These are phyloP conservation scores for Liriodendron chinense DNA, from an alignment of 164 flowering plant genomes.

Conservation along the genomic window DNA sequence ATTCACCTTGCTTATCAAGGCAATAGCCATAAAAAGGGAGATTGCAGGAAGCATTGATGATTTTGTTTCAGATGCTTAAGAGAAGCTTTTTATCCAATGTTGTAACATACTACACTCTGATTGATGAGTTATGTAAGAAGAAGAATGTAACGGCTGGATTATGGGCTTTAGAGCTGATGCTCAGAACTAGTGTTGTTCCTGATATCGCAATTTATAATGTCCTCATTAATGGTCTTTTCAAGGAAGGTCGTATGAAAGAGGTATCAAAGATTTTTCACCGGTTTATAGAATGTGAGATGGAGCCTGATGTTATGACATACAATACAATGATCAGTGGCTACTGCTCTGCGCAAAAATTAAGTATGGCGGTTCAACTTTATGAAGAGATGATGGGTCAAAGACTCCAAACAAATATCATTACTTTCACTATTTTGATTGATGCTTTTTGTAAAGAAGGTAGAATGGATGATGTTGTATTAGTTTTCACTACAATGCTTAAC, in stretches of 20 bases:
- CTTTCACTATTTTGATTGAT: constrained; percentile 40
- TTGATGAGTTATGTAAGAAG: constrained; percentile 40
- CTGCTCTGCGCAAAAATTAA: constrained; percentile 33
- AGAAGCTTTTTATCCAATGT: constrained; percentile 36
- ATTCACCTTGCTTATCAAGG: constrained; percentile 35
- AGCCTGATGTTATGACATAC: constrained; percentile 47
- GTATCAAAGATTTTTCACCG: constrained; percentile 27
- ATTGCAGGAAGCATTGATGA: constrained; percentile 24
- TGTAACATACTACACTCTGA: constrained; percentile 40
- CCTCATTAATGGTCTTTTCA: constrained; percentile 35
- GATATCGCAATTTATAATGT: constrained; percentile 48
- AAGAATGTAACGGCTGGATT: constrained; percentile 25
- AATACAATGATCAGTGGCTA: constrained; percentile 55
- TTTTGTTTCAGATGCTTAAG: constrained; percentile 49
- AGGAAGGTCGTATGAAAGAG: constrained; percentile 19
- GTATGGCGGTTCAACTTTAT: constrained; percentile 31
- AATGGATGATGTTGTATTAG: constrained; percentile 35
- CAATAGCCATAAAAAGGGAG: constrained; percentile 21
- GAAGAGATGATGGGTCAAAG: constrained; percentile 19
- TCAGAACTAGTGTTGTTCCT: constrained; percentile 27
- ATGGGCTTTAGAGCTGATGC: constrained; percentile 34
- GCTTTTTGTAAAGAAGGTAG: constrained; percentile 44
- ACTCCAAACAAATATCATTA: constrained; percentile 32
- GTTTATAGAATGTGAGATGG: constrained; percentile 23
- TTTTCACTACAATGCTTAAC: constrained; percentile 34